Conservation (phyloP, 495 filamentous ascomycete species). For the Daldinia concentrica region DNA sequence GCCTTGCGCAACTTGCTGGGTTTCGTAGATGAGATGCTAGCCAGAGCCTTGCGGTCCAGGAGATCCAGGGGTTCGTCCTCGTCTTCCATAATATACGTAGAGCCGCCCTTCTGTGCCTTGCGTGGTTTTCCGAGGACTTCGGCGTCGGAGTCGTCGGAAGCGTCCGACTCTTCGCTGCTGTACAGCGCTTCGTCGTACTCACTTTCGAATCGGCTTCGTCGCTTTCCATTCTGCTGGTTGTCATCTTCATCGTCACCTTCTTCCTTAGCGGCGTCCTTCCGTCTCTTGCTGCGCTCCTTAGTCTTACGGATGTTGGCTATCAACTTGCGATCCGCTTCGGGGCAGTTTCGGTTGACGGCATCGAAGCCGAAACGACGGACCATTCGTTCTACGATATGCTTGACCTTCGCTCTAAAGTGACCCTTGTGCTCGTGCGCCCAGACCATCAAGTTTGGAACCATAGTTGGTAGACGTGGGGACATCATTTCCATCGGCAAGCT, state of each 20-base stretch:
- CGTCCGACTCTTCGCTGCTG: conserved; percentile 75
- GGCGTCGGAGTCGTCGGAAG: conserved; percentile 68
- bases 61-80: conserved; percentile 94
- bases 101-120: conserved; percentile 64
- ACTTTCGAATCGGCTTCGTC: conserved; percentile 75
- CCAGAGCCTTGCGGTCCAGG: conserved; percentile 85
- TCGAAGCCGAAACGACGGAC: conserved; percentile 88
- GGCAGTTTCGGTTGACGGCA: conserved; percentile 75
- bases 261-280: conserved; percentile 73
- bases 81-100: conserved; percentile 89
- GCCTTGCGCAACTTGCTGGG: conserved; percentile 69
- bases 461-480: conserved; percentile 71
- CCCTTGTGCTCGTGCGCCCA: conserved; percentile 99
- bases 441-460: conserved; percentile 89
- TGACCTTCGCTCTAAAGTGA: conserved; percentile 93
- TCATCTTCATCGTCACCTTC: conserved; percentile 60
- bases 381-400: conserved; percentile 94
- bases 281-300: conserved; percentile 84
- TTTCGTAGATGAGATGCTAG: conserved; percentile 91
- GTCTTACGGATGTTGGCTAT: conserved; percentile 94
- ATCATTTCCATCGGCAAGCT: conserved; percentile 80
- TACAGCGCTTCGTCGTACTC: conserved; percentile 97
- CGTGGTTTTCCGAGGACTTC: conserved; percentile 64
- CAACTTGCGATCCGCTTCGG: conserved; percentile 86
- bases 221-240: conserved; percentile 55